Percentiles rank a stretch among this genome's conserved stretches.
Evolutionary conservation across 2,329 filamentous ascomycete species (phyloP).

Genomic region (Aspergillus sp.): DNA sequence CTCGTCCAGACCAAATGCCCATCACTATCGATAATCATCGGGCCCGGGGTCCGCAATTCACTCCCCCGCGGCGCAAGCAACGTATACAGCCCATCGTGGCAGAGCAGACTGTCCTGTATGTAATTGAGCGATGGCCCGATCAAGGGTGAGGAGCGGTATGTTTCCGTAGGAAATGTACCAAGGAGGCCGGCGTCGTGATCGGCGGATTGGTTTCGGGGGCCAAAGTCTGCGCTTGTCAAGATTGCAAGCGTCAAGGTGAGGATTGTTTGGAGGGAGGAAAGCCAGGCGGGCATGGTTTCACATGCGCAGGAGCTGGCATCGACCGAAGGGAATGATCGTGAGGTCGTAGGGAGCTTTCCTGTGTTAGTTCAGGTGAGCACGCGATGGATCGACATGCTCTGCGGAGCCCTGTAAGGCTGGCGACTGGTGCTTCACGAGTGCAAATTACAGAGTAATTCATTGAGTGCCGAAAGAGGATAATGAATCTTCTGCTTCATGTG

Average conservation of each 20-base stretch:
- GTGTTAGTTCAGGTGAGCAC: background rate
- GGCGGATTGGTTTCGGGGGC: slow-evolving; percentile 10
- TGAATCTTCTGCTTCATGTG: too few relatives aligned
- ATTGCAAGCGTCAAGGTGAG: background rate
- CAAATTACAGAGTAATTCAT: too few relatives aligned
- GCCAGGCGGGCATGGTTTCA: background rate
- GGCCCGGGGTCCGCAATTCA: slow-evolving; percentile 28
- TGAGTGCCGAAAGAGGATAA: too few relatives aligned
- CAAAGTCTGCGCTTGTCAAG: slow-evolving; percentile 6
- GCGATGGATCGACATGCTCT: background rate
- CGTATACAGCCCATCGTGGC: slow-evolving; percentile 33
- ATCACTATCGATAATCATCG: slow-evolving; percentile 39
- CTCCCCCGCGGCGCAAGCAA: slow-evolving; percentile 36
- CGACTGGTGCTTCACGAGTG: too few relatives aligned
- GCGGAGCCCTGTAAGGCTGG: too few relatives aligned
- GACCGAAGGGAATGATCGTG: too few relatives aligned
- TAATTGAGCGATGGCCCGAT: slow-evolving; percentile 21
- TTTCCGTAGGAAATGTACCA: slow-evolving; percentile 20
- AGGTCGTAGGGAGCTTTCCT: too few relatives aligned
- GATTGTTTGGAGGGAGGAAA: background rate
- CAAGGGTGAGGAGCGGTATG: slow-evolving; percentile 17
- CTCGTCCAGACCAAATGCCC: slow-evolving; percentile 44
- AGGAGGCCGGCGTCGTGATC: slow-evolving; percentile 15
- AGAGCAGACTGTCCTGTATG: slow-evolving; percentile 20
- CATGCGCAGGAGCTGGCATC: too few relatives aligned